Evolutionary conservation across 2,329 filamentous ascomycete species (phyloP), one percentile per base, ranked within the genome.

Genomic region (Coniochaeta prunicola): DNA sequence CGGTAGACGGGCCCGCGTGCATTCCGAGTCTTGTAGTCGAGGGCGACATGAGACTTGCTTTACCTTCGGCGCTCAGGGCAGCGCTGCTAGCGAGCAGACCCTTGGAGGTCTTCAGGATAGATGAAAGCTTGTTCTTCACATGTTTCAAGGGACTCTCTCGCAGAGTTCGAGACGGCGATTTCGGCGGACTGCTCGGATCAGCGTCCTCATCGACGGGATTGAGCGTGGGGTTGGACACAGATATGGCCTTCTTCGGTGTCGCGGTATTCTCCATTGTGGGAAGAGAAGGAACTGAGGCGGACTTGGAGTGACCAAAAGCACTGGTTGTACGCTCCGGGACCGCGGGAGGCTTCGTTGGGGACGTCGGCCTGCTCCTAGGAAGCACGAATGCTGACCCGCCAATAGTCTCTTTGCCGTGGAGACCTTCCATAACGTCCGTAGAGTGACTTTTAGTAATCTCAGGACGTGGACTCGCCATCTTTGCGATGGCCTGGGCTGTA

Each of bases 61-160:
- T 87, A 8, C 82, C 81, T 64, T 87, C 84, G 0, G 84, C 84
- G 64, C 83, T 87, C 38, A 83, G 74, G 17, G 80, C 83, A 2
- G 84, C 84, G 64, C 84, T 93, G 64, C 89, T 96, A 19, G 88
- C 91, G 62, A 97, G 87, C 55, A 97, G 83, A 15, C 88, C 90
- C 71, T 90, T 93, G 4, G 92, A 94, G 58, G 88, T 90, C 73
- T 92, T 92, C 66, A 97, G 79, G 60, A 96, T 92, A 10, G 92
- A 96, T 53, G 93, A 96, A 54, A 97, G 79, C 70, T 92, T 96
- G 68, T 90, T 91, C 76, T 96, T 97, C 30, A 94, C 92, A 57
- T 94, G 91, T 72, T 92, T 96, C 60, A 97, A 74, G 5, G 91
- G 91, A 60, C 89, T 93, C 64, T 96, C 92, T 8, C 80, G 78